Conservation (phyloP, 2,329 filamentous ascomycete species). For the Cladophialophora yegresii region DNA sequence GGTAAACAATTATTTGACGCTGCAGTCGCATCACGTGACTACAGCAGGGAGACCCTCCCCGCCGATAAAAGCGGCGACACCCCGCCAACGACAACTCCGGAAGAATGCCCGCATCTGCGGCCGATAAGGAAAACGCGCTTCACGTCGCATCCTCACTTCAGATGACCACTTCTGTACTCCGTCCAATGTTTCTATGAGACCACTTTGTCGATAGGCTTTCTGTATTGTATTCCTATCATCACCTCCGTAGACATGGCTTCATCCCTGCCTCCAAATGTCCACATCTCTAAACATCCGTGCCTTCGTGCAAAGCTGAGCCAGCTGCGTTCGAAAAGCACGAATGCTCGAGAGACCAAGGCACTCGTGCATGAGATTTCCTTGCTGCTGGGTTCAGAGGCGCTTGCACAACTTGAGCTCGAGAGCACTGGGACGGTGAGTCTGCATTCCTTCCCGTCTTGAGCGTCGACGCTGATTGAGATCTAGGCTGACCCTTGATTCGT, state of each 20-base stretch:
- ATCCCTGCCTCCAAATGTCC: constrained; percentile 58
- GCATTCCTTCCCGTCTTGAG: constrained; percentile 16
- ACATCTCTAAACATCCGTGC: constrained; percentile 84
- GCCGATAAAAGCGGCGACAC: too few relatives aligned
- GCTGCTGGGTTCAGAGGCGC: constrained; percentile 79
- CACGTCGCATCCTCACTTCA: too few relatives aligned
- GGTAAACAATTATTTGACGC: too few relatives aligned
- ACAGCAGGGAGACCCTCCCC: neutral
- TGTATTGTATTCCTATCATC: too few relatives aligned
- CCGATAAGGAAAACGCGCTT: too few relatives aligned
- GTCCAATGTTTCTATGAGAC: too few relatives aligned
- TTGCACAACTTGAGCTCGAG: constrained; percentile 61
- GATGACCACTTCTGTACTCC: too few relatives aligned
- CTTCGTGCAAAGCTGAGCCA: constrained; percentile 85
- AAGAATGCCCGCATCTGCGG: too few relatives aligned
- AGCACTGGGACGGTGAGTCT: constrained; percentile 65
- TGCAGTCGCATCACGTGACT: neutral
- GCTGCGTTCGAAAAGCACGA: constrained; percentile 72
- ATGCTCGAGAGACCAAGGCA: constrained; percentile 72
- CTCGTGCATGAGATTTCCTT: constrained; percentile 84
- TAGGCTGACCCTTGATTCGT: constrained; percentile 18
- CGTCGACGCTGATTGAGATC: constrained; percentile 19
- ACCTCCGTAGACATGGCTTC: constrained; percentile 33
- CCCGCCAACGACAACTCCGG: too few relatives aligned
- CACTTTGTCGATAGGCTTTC: too few relatives aligned